A percentile compares a stretch with the other conserved stretches of the same genome.
Conservation (phyloP, 331 rosid species). For the Erythrophleum ivorense region DNA sequence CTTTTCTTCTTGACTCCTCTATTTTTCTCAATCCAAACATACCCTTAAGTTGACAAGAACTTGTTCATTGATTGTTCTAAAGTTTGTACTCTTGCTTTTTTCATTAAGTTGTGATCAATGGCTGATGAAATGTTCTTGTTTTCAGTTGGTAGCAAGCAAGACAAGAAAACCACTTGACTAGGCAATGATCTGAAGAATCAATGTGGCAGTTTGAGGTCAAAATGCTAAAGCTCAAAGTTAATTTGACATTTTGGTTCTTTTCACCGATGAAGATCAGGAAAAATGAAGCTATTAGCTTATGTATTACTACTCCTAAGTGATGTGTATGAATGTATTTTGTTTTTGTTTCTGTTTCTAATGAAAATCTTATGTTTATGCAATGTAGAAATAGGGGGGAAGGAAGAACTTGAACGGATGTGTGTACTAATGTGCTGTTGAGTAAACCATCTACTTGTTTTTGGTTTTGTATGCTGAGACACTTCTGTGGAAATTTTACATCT, state of each 20-base stretch:
- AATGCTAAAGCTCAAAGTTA: constrained; percentile 36
- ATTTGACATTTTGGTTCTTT: constrained; percentile 54
- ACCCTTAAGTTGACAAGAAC: not conserved
- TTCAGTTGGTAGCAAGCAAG: constrained; percentile 66
- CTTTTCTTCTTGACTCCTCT: not conserved
- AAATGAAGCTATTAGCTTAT: constrained; percentile 30
- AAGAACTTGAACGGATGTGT: constrained; percentile 40
- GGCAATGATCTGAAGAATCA: constrained; percentile 42
- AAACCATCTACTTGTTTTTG: constrained; percentile 45
- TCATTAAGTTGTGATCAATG: not conserved
- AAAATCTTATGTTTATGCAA: constrained; percentile 41
- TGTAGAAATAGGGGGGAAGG: constrained; percentile 51
- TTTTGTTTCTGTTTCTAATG: constrained; percentile 35
- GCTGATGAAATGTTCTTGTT: constrained; percentile 18
- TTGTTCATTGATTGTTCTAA: no score
- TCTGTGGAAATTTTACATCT: not conserved
- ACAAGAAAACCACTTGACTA: constrained; percentile 40
- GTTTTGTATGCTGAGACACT: constrained; percentile 35
- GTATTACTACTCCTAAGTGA: constrained; percentile 46
- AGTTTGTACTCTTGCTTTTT: not conserved
- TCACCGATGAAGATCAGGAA: constrained; percentile 35
- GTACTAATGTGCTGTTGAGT: constrained; percentile 45
- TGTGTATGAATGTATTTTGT: constrained; percentile 40
- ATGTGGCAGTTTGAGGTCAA: constrained; percentile 14
- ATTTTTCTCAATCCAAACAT: not conserved